Conservation (phyloP, 345 rosid genomes). For the Arabis hirsuta region DNA sequence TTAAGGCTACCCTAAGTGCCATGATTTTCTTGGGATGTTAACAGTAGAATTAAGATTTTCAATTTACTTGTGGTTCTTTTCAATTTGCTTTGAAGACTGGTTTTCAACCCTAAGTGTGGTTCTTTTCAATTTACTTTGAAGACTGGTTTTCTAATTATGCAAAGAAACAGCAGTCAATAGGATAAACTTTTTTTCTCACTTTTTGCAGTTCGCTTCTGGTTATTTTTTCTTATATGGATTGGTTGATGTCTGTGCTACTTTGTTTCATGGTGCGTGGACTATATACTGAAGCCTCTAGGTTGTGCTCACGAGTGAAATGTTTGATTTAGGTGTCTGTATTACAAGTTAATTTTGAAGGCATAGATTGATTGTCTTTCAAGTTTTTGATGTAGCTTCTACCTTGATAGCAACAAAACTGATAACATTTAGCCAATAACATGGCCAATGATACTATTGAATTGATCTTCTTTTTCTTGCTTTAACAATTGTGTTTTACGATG, state of each 20-base stretch:
- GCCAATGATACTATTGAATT: neutral
- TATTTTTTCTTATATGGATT: constrained; percentile 1
- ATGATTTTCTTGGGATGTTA: too few species aligned
- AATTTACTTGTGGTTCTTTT: too few species aligned
- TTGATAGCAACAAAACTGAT: constrained; percentile 24
- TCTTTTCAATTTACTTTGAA: neutral
- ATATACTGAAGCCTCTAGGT: constrained; percentile 10
- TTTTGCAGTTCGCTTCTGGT: constrained; percentile 5
- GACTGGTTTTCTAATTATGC: constrained; percentile 14
- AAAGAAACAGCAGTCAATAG: neutral
- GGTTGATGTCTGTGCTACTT: constrained; percentile 24
- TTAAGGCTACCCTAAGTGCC: neutral
- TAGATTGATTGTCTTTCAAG: constrained; percentile 20
- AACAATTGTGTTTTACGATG: too few species aligned
- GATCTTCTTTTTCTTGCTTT: too few species aligned
- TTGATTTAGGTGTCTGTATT: constrained; percentile 25
- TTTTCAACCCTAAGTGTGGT: neutral
- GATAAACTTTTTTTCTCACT: neutral
- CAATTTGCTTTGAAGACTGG: constrained; percentile 7
- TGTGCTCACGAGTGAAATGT: constrained; percentile 22
- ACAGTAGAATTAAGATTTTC: too few species aligned
- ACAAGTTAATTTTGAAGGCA: constrained; percentile 7
- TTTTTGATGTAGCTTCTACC: constrained; percentile 27
- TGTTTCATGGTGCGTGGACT: neutral
- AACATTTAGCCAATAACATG: constrained; percentile 3